Evolutionary conservation across 2,329 filamentous ascomycete genomes (phyloP).

Genomic region (Trichophaea hybrida): DNA sequence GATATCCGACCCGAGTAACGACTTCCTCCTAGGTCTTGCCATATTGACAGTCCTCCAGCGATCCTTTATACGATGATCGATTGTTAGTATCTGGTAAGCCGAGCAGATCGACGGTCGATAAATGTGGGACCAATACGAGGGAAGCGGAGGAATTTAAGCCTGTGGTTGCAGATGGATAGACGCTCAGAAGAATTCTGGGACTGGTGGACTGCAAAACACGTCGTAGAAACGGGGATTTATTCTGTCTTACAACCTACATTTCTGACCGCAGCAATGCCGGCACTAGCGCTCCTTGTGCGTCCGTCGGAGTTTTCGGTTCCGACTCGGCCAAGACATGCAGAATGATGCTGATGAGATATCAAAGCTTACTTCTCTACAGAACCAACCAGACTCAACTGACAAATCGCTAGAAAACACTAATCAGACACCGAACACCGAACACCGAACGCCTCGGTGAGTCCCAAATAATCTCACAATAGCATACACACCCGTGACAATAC

Average conservation of each 20-base stretch:
- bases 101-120: no score
- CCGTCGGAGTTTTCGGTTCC: neutral
- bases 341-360: neutral
- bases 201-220: no score
- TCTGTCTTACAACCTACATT: no score
- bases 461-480: neutral
- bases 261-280: no score
- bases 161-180: no score
- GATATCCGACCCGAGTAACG: constrained; percentile 22
- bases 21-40: constrained; percentile 7
- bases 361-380: neutral
- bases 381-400: neutral
- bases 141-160: no score
- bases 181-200: no score
- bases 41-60: neutral
- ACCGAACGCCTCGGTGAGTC: neutral
- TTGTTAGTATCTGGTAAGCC: no score
- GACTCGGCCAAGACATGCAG: neutral
- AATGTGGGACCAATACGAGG: no score
- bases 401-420: neutral
- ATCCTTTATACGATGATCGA: no score
- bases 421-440: neutral
- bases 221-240: no score
- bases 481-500: neutral
- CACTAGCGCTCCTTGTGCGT: neutral